phyloP scores from a whole-genome alignment of 345 rosid species.

The Adansonia digitata region DNA sequence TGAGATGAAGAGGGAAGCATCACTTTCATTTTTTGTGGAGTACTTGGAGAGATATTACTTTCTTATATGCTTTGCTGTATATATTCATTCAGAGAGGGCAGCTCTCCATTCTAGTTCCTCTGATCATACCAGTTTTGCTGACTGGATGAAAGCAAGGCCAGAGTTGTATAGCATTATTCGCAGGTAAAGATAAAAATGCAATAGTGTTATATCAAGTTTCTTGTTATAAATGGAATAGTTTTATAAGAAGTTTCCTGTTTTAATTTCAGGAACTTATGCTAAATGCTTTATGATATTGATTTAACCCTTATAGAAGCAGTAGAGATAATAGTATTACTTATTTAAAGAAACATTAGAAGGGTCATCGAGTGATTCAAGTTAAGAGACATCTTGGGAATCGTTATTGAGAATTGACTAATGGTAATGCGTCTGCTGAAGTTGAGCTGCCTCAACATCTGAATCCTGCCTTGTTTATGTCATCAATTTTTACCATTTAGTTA shows the following conservation, averaged over 20 bases:
- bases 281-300: neutral
- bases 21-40: slow-evolving; percentile 90
- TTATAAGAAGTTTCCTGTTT: neutral
- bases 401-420: neutral
- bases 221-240: neutral
- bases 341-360: neutral
- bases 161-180: slow-evolving; percentile 92
- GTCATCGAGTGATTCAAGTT: neutral
- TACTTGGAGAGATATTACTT: slow-evolving; percentile 98
- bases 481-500: neutral
- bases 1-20: slow-evolving; percentile 97
- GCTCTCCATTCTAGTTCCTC: slow-evolving; percentile 68
- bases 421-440: neutral
- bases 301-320: neutral
- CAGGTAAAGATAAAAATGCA: slow-evolving; percentile 44
- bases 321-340: neutral
- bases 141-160: slow-evolving; percentile 99
- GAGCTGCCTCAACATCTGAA: neutral
- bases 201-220: neutral
- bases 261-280: slow-evolving; percentile 5
- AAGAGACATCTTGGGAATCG: neutral
- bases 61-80: slow-evolving; percentile 95
- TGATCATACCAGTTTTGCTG: slow-evolving; percentile 79
- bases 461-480: neutral
- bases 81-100: slow-evolving; percentile 89